Conservation (phyloP, 768 basidiomycete species). For the Pisolithus sp. region DNA sequence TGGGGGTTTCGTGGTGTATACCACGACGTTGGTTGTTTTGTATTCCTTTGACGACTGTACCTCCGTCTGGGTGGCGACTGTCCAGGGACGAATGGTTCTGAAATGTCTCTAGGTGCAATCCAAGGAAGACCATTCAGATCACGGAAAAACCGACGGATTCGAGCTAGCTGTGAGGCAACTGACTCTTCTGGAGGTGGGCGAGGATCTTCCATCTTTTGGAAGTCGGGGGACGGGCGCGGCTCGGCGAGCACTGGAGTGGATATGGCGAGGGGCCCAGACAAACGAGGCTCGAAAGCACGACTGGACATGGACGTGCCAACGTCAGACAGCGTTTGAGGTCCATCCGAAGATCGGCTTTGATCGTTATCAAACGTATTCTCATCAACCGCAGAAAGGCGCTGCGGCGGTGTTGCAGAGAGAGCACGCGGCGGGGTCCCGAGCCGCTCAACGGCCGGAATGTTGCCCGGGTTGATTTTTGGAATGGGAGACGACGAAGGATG, state of each 20-base stretch:
- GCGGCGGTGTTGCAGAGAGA: constrained; percentile 19
- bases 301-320: constrained; percentile 20
- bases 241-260: constrained; percentile 26
- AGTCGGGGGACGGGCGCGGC: constrained; percentile 39
- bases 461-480: constrained; percentile 19
- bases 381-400: constrained; percentile 21
- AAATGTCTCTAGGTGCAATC: constrained; percentile 40
- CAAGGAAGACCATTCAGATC: constrained; percentile 41
- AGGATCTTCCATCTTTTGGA: constrained; percentile 44
- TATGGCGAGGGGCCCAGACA: constrained; percentile 22
- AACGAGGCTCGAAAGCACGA: constrained; percentile 18
- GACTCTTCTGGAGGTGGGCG: constrained; percentile 33
- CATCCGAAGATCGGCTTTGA: constrained; percentile 8
- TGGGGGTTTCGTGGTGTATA: constrained; percentile 22
- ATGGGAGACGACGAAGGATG: constrained; percentile 14
- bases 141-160: constrained; percentile 31
- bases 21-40: constrained; percentile 24
- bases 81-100: constrained; percentile 43
- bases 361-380: constrained; percentile 17
- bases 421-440: constrained; percentile 19
- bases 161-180: constrained; percentile 30
- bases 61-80: constrained; percentile 21
- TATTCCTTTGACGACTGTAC: constrained; percentile 20
- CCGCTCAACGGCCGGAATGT: constrained; percentile 25
- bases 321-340: constrained; percentile 13